Evolutionary conservation across 768 basidiomycete species (phyloP), one percentile per base, ranked within the genome.

Genomic region (Tephrocybe sp.): DNA sequence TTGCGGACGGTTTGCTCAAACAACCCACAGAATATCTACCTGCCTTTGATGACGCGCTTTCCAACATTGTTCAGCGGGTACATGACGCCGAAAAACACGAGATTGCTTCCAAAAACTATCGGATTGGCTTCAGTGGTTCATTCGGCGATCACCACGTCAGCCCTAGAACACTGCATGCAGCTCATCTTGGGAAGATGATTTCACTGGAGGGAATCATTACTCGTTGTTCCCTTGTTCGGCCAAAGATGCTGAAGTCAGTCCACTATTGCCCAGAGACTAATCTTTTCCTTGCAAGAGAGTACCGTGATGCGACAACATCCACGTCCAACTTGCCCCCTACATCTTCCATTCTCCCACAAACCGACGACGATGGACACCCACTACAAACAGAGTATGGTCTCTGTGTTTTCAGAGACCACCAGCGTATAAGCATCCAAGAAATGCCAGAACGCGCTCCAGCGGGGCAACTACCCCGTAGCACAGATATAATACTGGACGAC

Each of bases 361-460:
- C 85, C 36, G 94, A 98, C 66, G 94, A 94, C 34, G 88, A 96
- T 45, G 95, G 93, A 2, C 82, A 84, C 61, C 74, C 82, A 18
- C 73, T 99, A 41, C 83, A 93, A 68, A 97, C 86, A 58, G 97
- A 99, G 71, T 98, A 84, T 63, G 97, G 97, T 4, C 75, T 87
- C 55, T 92, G 89, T 63, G 82, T 89, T 7, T 99, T 97, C 74
- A 78, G 91, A 49, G 97, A 99, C 69, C 92, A 98, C 68, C 97
- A 99, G 69, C 85, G 93, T 56, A 91, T 98, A 64, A 93, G 86
- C 67, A 98, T 99, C 54, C 97, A 99, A 72, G 97, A 99, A 64
- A 98, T 99, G 96, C 97, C 97, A 2, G 97, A 99, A 70, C 85
- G 97, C 19, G 95, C 97, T 12, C 97, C 97, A 21, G 90, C 97